Evolutionary conservation across 441 rosid species (phyloP), one percentile per base, ranked within the genome.

Genomic region (Arabidopsis lyrata): DNA sequence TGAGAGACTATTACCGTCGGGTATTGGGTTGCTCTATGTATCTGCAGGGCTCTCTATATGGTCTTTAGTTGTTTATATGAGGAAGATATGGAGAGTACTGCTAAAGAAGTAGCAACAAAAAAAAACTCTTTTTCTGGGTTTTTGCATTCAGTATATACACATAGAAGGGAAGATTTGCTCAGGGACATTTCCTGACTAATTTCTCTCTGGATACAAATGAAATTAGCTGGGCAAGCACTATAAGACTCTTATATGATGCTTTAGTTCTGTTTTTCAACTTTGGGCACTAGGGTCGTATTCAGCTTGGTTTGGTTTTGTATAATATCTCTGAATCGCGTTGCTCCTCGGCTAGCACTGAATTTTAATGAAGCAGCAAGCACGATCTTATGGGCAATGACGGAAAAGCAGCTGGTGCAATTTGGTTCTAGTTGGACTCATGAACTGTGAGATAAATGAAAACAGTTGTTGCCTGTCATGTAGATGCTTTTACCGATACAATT

Each of bases 11-110:
- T 86, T 83, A 68, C 82, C 86, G 52, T 80, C 84, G 52, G 97
- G 98, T 59, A 84, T 88, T 75, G 81, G 64, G 41, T 85, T 95
- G 87, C 98, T 95, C 41, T 92, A 92, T 79, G 76, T 88, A 69
- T 95, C 98, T 5, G 96, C 98, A 13, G 95, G 96, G 73, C 93
- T 92, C 55, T 89, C 98, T 22, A 50, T 95, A 31, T 90, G 92
- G 96, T 95, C 98, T 45, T 81, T 92, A 73, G 84, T 79, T 29
- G 93, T 92, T 70, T 92, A 95, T 71, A 84, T 88, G 93, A 84
- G 83, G 86, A 93, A 89, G 81, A 90, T 95, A 75, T 82, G 84
- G 83, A 86, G 82, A 83, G 91, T 88, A 65, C 80, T 95, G 81
- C 82, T 86, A 70, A 70, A 76, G 72, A 70, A 76, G 44, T 88